Conservation (phyloP, 768 basidiomycete species). For the Tephrocybe sp. region DNA sequence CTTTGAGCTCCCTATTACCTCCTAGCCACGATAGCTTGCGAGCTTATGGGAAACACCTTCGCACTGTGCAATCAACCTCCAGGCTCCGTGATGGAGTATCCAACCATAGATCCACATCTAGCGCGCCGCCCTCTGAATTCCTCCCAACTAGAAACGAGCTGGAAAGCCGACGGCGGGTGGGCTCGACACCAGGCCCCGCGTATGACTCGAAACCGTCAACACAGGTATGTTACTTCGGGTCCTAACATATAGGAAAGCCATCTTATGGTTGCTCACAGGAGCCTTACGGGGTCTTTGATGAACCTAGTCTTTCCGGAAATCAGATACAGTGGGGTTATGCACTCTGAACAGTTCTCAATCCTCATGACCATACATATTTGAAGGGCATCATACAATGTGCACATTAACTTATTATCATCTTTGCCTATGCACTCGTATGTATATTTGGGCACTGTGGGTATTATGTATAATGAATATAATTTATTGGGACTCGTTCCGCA, state of each 20-base stretch:
- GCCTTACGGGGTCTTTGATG: not conserved
- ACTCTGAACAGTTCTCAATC: slow-evolving; percentile 25
- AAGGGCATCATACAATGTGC: too few relatives aligned
- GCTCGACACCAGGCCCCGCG: not conserved
- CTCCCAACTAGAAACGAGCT: not conserved
- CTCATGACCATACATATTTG: not conserved
- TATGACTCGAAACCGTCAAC: not conserved
- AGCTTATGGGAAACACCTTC: slow-evolving; percentile 11
- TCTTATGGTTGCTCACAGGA: slow-evolving; percentile 9
- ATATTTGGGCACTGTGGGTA: not conserved
- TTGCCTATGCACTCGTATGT: not conserved
- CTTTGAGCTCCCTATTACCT: slow-evolving; percentile 12
- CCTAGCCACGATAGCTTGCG: not conserved
- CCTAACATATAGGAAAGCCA: not conserved
- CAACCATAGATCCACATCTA: slow-evolving; percentile 24
- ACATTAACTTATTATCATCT: not conserved
- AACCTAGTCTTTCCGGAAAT: slow-evolving; percentile 12
- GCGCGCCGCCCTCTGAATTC: slow-evolving; percentile 14
- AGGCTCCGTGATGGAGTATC: slow-evolving; percentile 13
- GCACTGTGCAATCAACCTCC: slow-evolving; percentile 23
- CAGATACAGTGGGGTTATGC: slow-evolving; percentile 46
- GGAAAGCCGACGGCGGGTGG: slow-evolving; percentile 1
- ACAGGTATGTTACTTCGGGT: slow-evolving; percentile 3
- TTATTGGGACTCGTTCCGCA: too few relatives aligned
- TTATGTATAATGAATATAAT: not conserved